phyloP scores from a whole-genome alignment of 2,329 filamentous ascomycete species.

The Setomelanomma holmii region DNA sequence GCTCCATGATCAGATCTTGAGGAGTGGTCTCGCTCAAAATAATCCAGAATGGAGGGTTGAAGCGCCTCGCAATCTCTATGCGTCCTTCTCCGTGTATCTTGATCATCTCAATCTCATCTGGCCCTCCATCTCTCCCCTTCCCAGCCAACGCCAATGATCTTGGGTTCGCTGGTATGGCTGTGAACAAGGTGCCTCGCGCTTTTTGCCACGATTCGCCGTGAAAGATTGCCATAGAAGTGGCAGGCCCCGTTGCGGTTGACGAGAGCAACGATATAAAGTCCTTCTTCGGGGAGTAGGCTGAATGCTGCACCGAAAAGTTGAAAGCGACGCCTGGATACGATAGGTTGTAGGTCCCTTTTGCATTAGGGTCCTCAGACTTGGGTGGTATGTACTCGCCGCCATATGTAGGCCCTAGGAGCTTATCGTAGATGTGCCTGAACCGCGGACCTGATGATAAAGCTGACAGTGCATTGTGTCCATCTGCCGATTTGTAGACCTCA shows the following conservation, averaged over 20 bases:
- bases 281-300: slow-evolving; percentile 75
- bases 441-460: slow-evolving; percentile 67
- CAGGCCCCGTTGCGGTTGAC: slow-evolving; percentile 76
- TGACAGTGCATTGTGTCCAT: slow-evolving; percentile 31
- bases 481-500: slow-evolving; percentile 73
- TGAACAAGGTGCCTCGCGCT: slow-evolving; percentile 78
- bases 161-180: slow-evolving; percentile 73
- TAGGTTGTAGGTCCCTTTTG: slow-evolving; percentile 80
- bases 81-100: slow-evolving; percentile 78
- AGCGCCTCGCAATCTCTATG: slow-evolving; percentile 78
- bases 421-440: slow-evolving; percentile 90
- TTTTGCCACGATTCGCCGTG: slow-evolving; percentile 90
- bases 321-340: slow-evolving; percentile 96
- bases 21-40: slow-evolving; percentile 84
- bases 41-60: slow-evolving; percentile 72
- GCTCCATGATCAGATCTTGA: slow-evolving; percentile 87
- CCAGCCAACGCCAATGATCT: slow-evolving; percentile 70
- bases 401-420: slow-evolving; percentile 91
- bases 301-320: slow-evolving; percentile 79
- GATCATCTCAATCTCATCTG: slow-evolving; percentile 86
- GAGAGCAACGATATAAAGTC: slow-evolving; percentile 89
- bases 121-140: slow-evolving; percentile 78
- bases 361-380: slow-evolving; percentile 56
- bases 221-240: slow-evolving; percentile 89
- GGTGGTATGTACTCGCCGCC: slow-evolving; percentile 88